phyloP scores from a whole-genome alignment of 2,329 filamentous ascomycete genomes.

The Aspergillus candidus region DNA sequence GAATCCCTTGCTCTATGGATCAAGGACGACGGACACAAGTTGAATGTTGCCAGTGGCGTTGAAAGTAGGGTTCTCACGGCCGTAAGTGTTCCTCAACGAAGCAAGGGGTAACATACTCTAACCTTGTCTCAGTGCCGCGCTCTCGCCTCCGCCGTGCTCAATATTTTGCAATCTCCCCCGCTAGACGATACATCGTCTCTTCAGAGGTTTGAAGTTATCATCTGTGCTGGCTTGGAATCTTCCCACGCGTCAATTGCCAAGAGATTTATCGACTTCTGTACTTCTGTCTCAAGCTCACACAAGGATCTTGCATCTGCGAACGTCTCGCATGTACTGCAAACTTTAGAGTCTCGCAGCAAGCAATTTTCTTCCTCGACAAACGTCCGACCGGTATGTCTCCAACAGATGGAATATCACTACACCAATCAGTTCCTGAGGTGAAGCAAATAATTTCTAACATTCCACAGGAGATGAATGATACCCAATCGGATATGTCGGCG shows the following conservation, averaged over 20 bases:
- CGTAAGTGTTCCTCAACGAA: slow-evolving; percentile 22
- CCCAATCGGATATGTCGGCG: slow-evolving; percentile 4
- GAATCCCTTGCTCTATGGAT: slow-evolving; percentile 30
- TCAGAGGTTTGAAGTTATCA: slow-evolving; percentile 46
- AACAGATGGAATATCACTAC: neutral
- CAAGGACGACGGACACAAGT: slow-evolving; percentile 23
- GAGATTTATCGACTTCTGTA: slow-evolving; percentile 59
- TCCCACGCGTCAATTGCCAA: slow-evolving; percentile 47
- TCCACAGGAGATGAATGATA: neutral
- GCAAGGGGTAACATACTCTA: slow-evolving; percentile 12
- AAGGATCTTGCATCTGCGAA: slow-evolving; percentile 54
- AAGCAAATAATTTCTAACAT: neutral
- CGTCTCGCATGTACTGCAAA: slow-evolving; percentile 58
- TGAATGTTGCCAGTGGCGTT: slow-evolving; percentile 22
- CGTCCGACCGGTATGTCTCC: slow-evolving; percentile 19
- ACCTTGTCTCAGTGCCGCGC: slow-evolving; percentile 26
- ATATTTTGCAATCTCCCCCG: slow-evolving; percentile 25
- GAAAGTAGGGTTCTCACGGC: slow-evolving; percentile 29
- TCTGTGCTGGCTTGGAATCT: slow-evolving; percentile 51
- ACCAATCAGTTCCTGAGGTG: neutral
- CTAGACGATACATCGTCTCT: slow-evolving; percentile 34
- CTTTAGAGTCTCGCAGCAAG: slow-evolving; percentile 52
- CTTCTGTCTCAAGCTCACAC: slow-evolving; percentile 58
- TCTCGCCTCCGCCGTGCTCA: slow-evolving; percentile 27
- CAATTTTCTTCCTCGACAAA: slow-evolving; percentile 42